phyloP scores from a whole-genome alignment of 352 stramenopile genomes.

The Globisporangium camurandrum region DNA sequence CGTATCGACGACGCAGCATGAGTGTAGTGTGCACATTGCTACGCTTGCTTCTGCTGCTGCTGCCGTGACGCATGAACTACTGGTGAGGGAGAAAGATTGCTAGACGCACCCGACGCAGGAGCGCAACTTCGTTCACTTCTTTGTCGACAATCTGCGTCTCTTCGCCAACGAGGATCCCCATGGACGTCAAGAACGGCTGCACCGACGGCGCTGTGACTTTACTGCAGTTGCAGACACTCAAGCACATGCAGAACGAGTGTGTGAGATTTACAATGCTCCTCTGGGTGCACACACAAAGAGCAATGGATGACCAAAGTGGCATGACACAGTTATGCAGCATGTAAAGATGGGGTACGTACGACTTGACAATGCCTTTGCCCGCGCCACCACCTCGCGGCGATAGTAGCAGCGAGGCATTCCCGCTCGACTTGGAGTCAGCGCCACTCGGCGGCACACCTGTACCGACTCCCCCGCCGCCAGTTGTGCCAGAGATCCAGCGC shows the following conservation, averaged over 20 bases:
- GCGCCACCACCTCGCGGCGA: constrained; percentile 19
- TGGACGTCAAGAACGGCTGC: constrained; percentile 61
- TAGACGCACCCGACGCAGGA: constrained; percentile 40
- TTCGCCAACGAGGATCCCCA: constrained; percentile 64
- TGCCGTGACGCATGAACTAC: too few relatives aligned
- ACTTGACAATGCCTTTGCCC: constrained; percentile 35
- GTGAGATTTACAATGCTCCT: too few relatives aligned
- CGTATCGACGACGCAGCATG: background rate
- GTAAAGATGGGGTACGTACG: constrained; percentile 15
- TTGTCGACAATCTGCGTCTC: constrained; percentile 77
- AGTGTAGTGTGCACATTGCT: background rate
- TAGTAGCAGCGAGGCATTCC: constrained; percentile 26
- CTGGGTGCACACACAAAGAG: background rate
- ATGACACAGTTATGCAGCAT: too few relatives aligned
- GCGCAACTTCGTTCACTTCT: constrained; percentile 66
- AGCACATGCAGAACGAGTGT: too few relatives aligned
- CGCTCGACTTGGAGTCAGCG: constrained; percentile 19
- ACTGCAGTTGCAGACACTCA: too few relatives aligned
- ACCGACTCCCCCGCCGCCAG: constrained; percentile 2
- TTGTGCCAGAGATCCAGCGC: constrained; percentile 50
- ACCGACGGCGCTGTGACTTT: constrained; percentile 65
- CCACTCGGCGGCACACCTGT: constrained; percentile 6
- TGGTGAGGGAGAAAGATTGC: too few relatives aligned
- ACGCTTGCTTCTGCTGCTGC: too few relatives aligned
- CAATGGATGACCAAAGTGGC: background rate